Base-by-base conservation (phyloP, 805 yeast genomes). In the Lipomyces spencermartinsiae region DNA sequence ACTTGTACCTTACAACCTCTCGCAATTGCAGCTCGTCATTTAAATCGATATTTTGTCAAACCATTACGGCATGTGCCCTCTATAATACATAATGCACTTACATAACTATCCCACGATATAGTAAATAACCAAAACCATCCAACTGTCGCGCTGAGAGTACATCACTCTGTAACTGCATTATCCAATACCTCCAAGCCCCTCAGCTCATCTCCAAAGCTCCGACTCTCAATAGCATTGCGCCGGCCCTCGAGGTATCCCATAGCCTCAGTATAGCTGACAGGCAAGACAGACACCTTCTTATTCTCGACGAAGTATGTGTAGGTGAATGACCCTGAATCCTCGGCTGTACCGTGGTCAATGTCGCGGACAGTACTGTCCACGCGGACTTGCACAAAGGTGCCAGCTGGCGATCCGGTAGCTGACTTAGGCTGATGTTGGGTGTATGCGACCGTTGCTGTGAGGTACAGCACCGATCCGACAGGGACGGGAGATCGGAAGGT, bases 401-500 rank as follows among this genome's bases (percentile, higher is more conserved):
- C 97, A 33, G 74, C 71, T 12, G 72, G 71, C 31, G 65, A 60
- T 19, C 64, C 67, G 12, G 63, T 61, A 14, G 66, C 62, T 25
- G 65, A 61, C 55, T 53, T 60, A 19, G 71, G 71, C 57, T 64
- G 65, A 16, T 70, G 73, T 58, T 76, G 74, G 2, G 97, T 92
- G 79, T 93, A 92, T 31, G 90, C 92, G 7, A 93, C 91, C 25
- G 89, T 83, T 0, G 98, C 95, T 63, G 87, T 85, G 87, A 92
- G 87, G 71, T 88, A 90, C 68, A 93, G 81, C 8, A 94, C 97
- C 0, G 93, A 88, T 0, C 98, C 98, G 19, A 93, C 97, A 1
- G 98, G 98, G 7, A 93, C 98, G 1, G 98, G 98, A 22, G 93
- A 90, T 75, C 90, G 88, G 83, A 93, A 93, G 31, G 96, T 90